Evolutionary conservation across 2,329 filamentous ascomycete genomes (phyloP).

Genomic region (Intubia oerlemansii): DNA sequence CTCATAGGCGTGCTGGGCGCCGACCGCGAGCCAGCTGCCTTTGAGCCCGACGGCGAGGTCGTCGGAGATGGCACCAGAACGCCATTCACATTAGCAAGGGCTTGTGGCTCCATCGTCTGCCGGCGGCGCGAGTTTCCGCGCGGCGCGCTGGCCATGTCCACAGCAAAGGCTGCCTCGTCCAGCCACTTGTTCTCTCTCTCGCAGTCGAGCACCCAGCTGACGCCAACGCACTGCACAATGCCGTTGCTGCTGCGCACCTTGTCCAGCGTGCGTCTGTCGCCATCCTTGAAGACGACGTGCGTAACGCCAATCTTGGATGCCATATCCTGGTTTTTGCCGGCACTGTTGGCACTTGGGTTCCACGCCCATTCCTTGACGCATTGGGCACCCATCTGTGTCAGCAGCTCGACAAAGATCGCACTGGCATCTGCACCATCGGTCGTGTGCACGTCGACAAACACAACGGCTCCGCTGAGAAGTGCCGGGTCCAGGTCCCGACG

Average conservation of each 20-base stretch:
- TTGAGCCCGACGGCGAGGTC: conserved; percentile 9
- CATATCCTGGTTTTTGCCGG: too few species aligned
- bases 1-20: conserved; percentile 9
- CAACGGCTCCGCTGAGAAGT: conserved; percentile 48
- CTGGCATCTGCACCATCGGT: conserved; percentile 64
- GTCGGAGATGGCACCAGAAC: conserved; percentile 27
- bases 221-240: conserved; percentile 66
- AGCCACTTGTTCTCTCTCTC: conserved; percentile 59
- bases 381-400: conserved; percentile 62
- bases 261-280: conserved; percentile 57
- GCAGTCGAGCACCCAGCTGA: conserved; percentile 74
- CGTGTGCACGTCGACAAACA: conserved; percentile 69
- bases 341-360: conserved; percentile 37
- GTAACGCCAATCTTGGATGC: conserved; percentile 49
- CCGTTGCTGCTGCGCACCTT: conserved; percentile 55
- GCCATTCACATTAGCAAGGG: conserved; percentile 47
- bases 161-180: conserved; percentile 42
- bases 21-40: too few species aligned
- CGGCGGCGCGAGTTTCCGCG: conserved; percentile 43
- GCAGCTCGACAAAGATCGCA: conserved; percentile 53
- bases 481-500: conserved; percentile 28
- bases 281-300: conserved; percentile 81
- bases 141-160: conserved; percentile 8
- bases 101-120: conserved; percentile 63
- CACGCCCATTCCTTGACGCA: conserved; percentile 60